Evolutionary conservation across 202 grass and related monocot species (phyloP).

Genomic region (Panicum virgatum): DNA sequence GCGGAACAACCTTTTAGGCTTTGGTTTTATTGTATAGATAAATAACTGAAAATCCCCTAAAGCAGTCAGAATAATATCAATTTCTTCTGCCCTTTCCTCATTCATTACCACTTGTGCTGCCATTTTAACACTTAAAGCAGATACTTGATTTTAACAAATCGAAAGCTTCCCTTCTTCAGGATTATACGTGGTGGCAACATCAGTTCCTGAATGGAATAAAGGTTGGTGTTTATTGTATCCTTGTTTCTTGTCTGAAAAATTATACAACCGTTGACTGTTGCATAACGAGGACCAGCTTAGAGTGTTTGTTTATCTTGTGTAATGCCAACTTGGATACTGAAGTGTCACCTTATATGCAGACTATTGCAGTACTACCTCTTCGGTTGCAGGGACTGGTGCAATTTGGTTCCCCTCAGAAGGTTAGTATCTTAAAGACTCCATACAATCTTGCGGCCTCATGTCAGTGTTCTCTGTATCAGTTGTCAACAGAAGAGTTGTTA

Average conservation of each 20-base stretch:
- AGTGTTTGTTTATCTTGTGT: not conserved
- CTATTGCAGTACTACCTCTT: slow-evolving; percentile 76
- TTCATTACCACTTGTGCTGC: not conserved
- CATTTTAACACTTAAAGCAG: slow-evolving; percentile 2
- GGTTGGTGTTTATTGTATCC: slow-evolving; percentile 43
- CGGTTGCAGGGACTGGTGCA: slow-evolving; percentile 67
- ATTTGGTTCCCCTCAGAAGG: slow-evolving; percentile 76
- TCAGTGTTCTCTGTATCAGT: not conserved
- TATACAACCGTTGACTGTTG: not conserved
- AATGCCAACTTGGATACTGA: slow-evolving; percentile 29
- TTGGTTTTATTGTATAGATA: not conserved
- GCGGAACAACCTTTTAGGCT: not conserved
- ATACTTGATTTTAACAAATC: slow-evolving; percentile 40
- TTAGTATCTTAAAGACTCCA: slow-evolving; percentile 40
- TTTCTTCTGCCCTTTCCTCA: not conserved
- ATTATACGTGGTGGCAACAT: slow-evolving; percentile 77
- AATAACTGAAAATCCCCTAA: not conserved
- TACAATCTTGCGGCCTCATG: not conserved
- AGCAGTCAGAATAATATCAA: not conserved
- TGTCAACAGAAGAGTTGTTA: slow-evolving; percentile 3
- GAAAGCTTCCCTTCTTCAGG: slow-evolving; percentile 53
- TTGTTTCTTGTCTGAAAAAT: slow-evolving; percentile 24
- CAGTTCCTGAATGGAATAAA: slow-evolving; percentile 84
- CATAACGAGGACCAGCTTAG: not conserved
- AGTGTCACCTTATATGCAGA: slow-evolving; percentile 56